A percentile compares a stretch with the other conserved stretches of the same genome.
phyloP scores from a whole-genome alignment of 148 eudicot genomes.

The Rheum nobile region DNA sequence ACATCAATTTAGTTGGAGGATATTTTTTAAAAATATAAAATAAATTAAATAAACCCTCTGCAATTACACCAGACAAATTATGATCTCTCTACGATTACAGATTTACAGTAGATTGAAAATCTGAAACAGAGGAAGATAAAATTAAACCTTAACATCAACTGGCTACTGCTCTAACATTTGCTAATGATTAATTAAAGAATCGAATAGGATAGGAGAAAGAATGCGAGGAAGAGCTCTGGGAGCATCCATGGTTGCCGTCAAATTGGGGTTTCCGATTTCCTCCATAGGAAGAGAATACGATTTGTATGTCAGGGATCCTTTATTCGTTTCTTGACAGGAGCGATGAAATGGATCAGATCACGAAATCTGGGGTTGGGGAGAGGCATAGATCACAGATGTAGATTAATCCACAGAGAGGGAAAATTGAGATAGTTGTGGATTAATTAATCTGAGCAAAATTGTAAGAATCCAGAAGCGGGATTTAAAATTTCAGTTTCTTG shows the following conservation, averaged over 20 bases:
- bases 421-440: no score
- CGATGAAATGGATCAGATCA: neutral
- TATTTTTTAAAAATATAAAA: neutral
- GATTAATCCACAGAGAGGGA: no score
- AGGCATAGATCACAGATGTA: no score
- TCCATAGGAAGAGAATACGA: neutral
- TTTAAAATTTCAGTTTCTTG: no score
- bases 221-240: neutral
- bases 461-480: no score
- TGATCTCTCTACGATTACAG: neutral
- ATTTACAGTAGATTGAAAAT: neutral
- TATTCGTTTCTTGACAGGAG: slow-evolving; percentile 2
- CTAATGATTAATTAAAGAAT: neutral
- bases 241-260: slow-evolving; percentile 3
- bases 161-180: neutral
- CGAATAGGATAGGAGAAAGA: neutral
- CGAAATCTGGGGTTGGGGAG: neutral
- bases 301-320: neutral
- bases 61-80: neutral
- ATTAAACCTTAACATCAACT: neutral
- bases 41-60: neutral
- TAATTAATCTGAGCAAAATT: no score
- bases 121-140: neutral
- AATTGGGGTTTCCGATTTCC: neutral
- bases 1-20: neutral